phyloP scores from a whole-genome alignment of 148 eudicot species.

The Silene uniflora region DNA sequence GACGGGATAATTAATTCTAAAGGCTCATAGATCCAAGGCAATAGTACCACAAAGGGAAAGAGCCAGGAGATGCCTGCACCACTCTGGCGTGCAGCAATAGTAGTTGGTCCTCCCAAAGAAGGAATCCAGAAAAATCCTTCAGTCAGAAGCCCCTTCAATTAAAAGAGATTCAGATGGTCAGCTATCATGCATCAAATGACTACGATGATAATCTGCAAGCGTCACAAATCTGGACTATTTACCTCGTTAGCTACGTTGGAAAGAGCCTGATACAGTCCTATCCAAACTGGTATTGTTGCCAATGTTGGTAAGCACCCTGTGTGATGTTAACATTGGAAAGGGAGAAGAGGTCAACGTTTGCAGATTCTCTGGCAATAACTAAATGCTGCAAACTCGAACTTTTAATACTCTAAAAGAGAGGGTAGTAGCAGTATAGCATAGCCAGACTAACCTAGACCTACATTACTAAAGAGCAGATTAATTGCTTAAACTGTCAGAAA shows the following conservation, averaged over 20 bases:
- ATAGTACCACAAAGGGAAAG: slow-evolving; percentile 90
- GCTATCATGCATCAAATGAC: neutral
- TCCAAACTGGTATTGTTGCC: slow-evolving; percentile 99
- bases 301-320: slow-evolving; percentile 96
- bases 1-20: slow-evolving; percentile 1
- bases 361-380: neutral
- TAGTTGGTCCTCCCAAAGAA: slow-evolving; percentile 95
- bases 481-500: neutral
- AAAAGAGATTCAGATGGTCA: slow-evolving; percentile 20
- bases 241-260: slow-evolving; percentile 99
- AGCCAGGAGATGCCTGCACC: slow-evolving; percentile 99
- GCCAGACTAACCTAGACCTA: neutral
- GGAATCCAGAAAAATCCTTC: slow-evolving; percentile 99
- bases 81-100: slow-evolving; percentile 98
- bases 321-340: slow-evolving; percentile 1
- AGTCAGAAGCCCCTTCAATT: slow-evolving; percentile 75
- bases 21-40: slow-evolving; percentile 13
- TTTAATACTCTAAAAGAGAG: neutral
- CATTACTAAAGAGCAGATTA: neutral
- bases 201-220: neutral
- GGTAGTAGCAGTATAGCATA: neutral
- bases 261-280: slow-evolving; percentile 98
- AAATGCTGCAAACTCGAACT: neutral
- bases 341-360: neutral
- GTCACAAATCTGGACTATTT: neutral